phyloP scores from a whole-genome alignment of 352 stramenopile genomes.

The Elongisporangium undulatum region DNA sequence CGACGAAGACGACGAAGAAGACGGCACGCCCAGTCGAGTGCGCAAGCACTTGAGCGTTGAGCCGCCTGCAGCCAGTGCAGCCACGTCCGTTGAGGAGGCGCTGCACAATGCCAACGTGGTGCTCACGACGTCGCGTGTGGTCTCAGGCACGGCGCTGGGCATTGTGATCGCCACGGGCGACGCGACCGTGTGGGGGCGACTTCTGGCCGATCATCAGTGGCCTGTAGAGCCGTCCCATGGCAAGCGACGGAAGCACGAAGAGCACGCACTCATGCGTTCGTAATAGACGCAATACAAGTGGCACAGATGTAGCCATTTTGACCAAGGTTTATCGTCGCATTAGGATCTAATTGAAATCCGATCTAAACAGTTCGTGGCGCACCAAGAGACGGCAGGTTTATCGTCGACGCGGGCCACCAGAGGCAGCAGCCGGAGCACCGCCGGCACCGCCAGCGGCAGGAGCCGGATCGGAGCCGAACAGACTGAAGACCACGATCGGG shows the following conservation, averaged over 20 bases:
- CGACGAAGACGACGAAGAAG: conserved; percentile 21
- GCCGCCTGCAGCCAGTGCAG: conserved; percentile 1
- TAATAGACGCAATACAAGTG: not conserved
- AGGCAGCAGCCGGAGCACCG: conserved; percentile 5
- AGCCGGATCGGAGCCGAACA: conserved; percentile 54
- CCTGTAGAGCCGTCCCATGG: conserved; percentile 17
- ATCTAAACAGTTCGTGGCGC: not conserved
- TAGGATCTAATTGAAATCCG: not conserved
- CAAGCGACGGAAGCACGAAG: not conserved
- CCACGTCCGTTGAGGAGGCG: conserved; percentile 7
- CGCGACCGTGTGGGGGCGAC: conserved; percentile 59
- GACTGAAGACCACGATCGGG: conserved; percentile 68
- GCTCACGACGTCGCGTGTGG: conserved; percentile 55
- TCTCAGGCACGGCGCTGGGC: conserved; percentile 46
- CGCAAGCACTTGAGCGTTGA: conserved; percentile 17
- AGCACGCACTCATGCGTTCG: not conserved
- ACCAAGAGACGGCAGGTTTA: conserved; percentile 12
- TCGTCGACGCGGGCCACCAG: conserved; percentile 16
- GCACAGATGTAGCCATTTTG: not conserved
- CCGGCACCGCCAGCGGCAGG: conserved; percentile 20
- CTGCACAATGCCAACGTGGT: conserved; percentile 63
- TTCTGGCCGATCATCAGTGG: conserved; percentile 61
- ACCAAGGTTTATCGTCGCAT: not conserved
- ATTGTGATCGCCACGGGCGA: conserved; percentile 77
- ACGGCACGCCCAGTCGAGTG: conserved; percentile 17